A percentile compares a stretch with the other conserved stretches of the same genome.
Conservation (phyloP, 2,329 filamentous ascomycete genomes). For the Sclerotinia subarctica region DNA sequence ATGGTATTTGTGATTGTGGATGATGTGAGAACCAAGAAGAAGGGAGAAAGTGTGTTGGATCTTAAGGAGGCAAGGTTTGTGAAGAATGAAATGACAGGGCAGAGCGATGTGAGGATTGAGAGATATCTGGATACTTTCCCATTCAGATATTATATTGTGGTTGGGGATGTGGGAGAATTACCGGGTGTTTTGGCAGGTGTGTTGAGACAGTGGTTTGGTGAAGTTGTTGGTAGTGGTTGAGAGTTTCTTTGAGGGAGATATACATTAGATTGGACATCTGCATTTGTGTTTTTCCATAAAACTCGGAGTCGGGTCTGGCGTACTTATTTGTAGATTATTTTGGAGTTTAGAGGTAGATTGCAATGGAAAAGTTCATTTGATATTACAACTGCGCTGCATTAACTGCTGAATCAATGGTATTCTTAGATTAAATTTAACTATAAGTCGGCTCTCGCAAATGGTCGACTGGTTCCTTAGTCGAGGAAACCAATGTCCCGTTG, state of each 20-base stretch:
- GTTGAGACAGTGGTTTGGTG: conserved; percentile 92
- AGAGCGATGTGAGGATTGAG: conserved; percentile 73
- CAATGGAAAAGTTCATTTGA: conserved; percentile 2
- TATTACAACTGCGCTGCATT: neutral
- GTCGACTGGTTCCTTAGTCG: too few relatives aligned
- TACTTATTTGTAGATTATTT: neutral
- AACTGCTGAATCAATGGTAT: too few relatives aligned
- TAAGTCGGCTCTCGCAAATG: too few relatives aligned
- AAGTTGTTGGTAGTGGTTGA: conserved; percentile 44
- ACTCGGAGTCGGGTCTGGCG: neutral
- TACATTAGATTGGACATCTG: neutral
- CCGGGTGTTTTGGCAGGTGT: conserved; percentile 83
- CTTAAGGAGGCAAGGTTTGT: conserved; percentile 84
- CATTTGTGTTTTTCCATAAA: conserved; percentile 1
- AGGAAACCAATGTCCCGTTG: too few relatives aligned
- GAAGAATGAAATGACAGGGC: conserved; percentile 53
- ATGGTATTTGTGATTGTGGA: conserved; percentile 98
- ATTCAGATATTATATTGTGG: conserved; percentile 95
- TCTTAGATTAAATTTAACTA: too few relatives aligned
- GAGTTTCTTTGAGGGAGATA: too few relatives aligned
- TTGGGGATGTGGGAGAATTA: conserved; percentile 86
- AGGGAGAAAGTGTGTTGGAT: conserved; percentile 73
- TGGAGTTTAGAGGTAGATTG: neutral
- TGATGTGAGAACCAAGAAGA: conserved; percentile 49
- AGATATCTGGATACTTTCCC: conserved; percentile 94